Percentiles rank a stretch among this genome's conserved stretches.
phyloP scores from a whole-genome alignment of 2,329 filamentous ascomycete genomes.

The Fusarium chlamydosporum region DNA sequence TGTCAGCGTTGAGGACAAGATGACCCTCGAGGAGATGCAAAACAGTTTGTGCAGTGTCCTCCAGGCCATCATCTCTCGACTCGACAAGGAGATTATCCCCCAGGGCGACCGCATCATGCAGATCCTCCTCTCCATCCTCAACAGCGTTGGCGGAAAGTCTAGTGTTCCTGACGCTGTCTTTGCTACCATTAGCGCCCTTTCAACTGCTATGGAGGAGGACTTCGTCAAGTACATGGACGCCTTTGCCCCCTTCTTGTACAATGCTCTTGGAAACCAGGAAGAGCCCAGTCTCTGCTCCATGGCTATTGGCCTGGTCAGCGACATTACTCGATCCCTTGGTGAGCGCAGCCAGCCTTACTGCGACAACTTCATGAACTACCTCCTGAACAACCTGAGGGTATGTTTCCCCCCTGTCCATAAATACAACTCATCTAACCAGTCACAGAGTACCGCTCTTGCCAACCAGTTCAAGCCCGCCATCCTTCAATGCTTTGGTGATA shows the following conservation, averaged over 20 bases:
- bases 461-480: slow-evolving; percentile 99
- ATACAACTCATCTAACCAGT: slow-evolving; percentile 26
- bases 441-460: slow-evolving; percentile 82
- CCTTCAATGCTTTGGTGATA: slow-evolving; percentile 97
- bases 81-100: slow-evolving; percentile 91
- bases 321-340: slow-evolving; percentile 92
- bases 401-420: slow-evolving; percentile 51
- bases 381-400: slow-evolving; percentile 90
- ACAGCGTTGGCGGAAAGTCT: slow-evolving; percentile 84
- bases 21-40: slow-evolving; percentile 97
- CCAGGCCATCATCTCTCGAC: slow-evolving; percentile 88
- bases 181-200: slow-evolving; percentile 90
- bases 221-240: slow-evolving; percentile 98
- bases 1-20: slow-evolving; percentile 95
- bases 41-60: slow-evolving; percentile 93
- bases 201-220: slow-evolving; percentile 90
- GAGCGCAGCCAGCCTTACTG: slow-evolving; percentile 94
- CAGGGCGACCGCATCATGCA: slow-evolving; percentile 96
- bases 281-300: slow-evolving; percentile 95
- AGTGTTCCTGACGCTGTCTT: slow-evolving; percentile 96
- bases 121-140: slow-evolving; percentile 83
- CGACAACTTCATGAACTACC: slow-evolving; percentile 97
- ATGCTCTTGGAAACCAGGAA: slow-evolving; percentile 94
- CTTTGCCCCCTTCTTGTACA: slow-evolving; percentile 93
- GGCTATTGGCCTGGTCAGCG: slow-evolving; percentile 96